phyloP scores from a whole-genome alignment of 345 rosid genomes.

The Corchorus capsularis region DNA sequence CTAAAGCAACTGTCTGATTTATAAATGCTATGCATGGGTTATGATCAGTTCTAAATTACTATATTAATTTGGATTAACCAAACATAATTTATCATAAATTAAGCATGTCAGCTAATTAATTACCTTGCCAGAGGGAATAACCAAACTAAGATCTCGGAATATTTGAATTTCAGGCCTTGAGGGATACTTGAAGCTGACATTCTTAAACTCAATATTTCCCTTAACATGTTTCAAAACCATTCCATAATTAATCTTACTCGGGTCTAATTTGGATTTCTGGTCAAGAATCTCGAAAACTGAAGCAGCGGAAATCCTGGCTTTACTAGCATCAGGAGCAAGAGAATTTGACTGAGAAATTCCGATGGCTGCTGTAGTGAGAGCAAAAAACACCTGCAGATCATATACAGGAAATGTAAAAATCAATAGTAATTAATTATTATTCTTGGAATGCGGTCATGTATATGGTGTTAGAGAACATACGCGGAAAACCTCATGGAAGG shows the following conservation, averaged over 20 bases:
- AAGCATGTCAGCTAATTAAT: background rate
- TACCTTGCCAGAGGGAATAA: slow-evolving; percentile 75
- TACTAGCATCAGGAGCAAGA: slow-evolving; percentile 51
- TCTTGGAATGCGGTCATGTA: background rate
- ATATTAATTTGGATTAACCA: too few relatives aligned
- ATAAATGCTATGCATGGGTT: background rate
- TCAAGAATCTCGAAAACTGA: slow-evolving; percentile 70
- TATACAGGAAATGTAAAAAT: background rate
- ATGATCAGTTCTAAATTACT: background rate
- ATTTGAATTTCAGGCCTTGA: slow-evolving; percentile 69
- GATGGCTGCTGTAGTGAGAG: slow-evolving; percentile 54
- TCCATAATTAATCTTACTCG: slow-evolving; percentile 63
- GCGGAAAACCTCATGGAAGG: slow-evolving; percentile 61
- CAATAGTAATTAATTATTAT: background rate
- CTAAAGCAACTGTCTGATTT: slow-evolving; percentile 73
- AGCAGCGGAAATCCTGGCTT: slow-evolving; percentile 62
- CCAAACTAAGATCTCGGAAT: slow-evolving; percentile 58
- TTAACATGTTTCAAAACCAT: slow-evolving; percentile 42
- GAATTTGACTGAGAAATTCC: slow-evolving; percentile 75
- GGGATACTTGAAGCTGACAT: slow-evolving; percentile 70
- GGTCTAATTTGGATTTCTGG: slow-evolving; percentile 60
- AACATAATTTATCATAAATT: too few relatives aligned
- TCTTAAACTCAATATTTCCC: slow-evolving; percentile 70
- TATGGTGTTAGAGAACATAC: slow-evolving; percentile 33
- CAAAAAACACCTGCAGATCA: slow-evolving; percentile 60